These are phyloP conservation scores for Yarrowia alimentaria DNA, from an alignment of 805 yeast species.

Conservation along the genomic window DNA sequence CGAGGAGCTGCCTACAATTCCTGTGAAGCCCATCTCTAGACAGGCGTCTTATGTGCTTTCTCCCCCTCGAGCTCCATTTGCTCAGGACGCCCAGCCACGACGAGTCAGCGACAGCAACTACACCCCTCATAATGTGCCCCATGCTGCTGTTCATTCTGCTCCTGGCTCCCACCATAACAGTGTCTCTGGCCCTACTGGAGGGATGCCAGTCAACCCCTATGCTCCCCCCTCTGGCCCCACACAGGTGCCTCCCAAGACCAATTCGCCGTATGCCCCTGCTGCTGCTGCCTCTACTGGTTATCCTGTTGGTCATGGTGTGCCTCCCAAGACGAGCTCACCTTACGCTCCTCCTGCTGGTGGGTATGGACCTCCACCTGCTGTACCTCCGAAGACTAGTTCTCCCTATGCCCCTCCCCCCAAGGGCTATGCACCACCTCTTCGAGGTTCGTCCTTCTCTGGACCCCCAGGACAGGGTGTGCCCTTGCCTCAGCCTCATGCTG, in stretches of 20 bases:
- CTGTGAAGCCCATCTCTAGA: conserved; percentile 46
- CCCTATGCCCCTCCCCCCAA: conserved; percentile 15
- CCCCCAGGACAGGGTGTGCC: conserved; percentile 10
- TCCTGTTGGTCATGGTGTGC: no score
- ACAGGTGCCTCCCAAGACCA: conserved; percentile 14
- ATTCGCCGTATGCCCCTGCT: conserved; percentile 20
- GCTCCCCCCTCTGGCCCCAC: conserved; percentile 25
- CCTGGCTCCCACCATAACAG: conserved; percentile 18
- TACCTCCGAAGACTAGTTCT: conserved; percentile 7
- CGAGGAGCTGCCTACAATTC: conserved; percentile 61
- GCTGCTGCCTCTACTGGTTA: no score
- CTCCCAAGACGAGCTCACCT: conserved; percentile 10
- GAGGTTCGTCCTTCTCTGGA: conserved; percentile 4
- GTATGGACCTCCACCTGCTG: conserved; percentile 1
- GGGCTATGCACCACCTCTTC: not conserved
- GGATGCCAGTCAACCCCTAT: conserved; percentile 13
- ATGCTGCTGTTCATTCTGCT: conserved; percentile 10
- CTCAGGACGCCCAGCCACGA: conserved; percentile 17
- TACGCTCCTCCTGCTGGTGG: conserved; percentile 5
- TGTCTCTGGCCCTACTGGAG: conserved; percentile 6
- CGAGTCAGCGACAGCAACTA: conserved; percentile 15
- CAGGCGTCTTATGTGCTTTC: conserved; percentile 11
- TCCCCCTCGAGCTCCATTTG: conserved; percentile 23
- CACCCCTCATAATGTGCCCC: conserved; percentile 7
- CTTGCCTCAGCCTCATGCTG: conserved; percentile 9